phyloP scores from a whole-genome alignment of 352 stramenopile species.

The Globisporangium paroecandrum region DNA sequence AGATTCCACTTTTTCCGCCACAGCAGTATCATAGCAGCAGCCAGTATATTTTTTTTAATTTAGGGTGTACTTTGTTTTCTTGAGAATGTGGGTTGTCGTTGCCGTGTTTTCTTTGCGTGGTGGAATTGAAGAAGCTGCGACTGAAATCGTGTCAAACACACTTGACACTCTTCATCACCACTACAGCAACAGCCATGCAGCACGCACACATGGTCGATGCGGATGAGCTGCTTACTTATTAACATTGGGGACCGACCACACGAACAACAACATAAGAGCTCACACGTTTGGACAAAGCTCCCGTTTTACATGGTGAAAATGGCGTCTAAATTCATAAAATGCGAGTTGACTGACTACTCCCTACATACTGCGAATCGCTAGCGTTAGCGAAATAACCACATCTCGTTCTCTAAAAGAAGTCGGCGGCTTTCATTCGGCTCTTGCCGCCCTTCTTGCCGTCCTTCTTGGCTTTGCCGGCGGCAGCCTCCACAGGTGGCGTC shows the following conservation, averaged over 20 bases:
- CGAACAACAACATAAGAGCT: no score
- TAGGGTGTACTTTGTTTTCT: not conserved
- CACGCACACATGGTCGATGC: no score
- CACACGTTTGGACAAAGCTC: not conserved
- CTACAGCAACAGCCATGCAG: no score
- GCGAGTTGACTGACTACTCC: not conserved
- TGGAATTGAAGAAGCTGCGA: no score
- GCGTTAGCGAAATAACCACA: not conserved
- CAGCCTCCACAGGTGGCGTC: conserved; percentile 13
- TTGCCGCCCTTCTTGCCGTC: conserved; percentile 33
- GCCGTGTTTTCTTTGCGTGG: not conserved
- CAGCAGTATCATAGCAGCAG: conserved; percentile 13
- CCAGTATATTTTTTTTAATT: conserved; percentile 13
- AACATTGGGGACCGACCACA: no score
- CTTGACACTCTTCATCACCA: no score
- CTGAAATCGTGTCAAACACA: no score
- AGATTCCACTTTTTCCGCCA: conserved; percentile 1
- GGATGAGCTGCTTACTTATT: no score
- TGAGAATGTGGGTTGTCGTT: no score
- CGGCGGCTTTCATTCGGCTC: conserved; percentile 58
- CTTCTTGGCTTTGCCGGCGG: conserved; percentile 40
- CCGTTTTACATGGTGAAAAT: conserved; percentile 9
- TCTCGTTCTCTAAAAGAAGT: conserved; percentile 56
- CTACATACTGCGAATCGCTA: not conserved
- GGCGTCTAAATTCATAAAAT: conserved; percentile 10